Percentiles rank a stretch among this genome's conserved stretches.
phyloP scores from a whole-genome alignment of 2,329 filamentous ascomycete species.

The Chalaropsis thielavioides region DNA sequence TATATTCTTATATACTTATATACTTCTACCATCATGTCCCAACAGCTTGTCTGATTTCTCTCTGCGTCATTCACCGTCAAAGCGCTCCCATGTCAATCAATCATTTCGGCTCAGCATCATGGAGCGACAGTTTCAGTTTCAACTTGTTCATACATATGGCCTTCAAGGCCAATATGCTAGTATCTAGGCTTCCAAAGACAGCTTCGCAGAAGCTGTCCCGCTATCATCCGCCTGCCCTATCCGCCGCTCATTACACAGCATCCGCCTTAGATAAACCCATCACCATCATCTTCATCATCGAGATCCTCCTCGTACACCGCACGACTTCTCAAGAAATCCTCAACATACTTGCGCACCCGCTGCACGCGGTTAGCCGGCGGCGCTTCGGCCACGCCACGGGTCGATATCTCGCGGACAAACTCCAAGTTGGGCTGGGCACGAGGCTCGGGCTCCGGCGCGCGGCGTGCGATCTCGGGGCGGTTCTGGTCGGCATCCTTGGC shows the following conservation, averaged over 20 bases:
- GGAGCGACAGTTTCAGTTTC: not conserved
- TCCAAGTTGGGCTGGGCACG: not conserved
- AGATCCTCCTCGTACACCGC: constrained; percentile 12
- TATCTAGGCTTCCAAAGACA: not conserved
- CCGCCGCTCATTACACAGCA: not conserved
- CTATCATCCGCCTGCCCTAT: not conserved
- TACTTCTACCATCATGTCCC: not conserved
- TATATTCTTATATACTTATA: not conserved
- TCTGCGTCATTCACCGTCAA: not conserved
- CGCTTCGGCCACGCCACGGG: not conserved
- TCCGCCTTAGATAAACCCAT: not conserved
- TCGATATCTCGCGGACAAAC: not conserved
- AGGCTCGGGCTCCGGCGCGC: not conserved
- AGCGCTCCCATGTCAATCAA: not conserved
- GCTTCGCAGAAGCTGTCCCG: not conserved
- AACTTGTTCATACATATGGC: not conserved
- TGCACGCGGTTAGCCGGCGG: constrained; percentile 11
- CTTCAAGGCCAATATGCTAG: not conserved
- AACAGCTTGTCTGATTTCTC: not conserved
- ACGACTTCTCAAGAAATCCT: constrained; percentile 10
- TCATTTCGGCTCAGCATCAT: no score
- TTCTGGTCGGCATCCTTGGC: no score
- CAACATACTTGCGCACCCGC: constrained; percentile 12
- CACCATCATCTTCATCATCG: constrained; percentile 13
- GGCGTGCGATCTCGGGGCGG: not conserved